phyloP scores from a whole-genome alignment of 2,329 filamentous ascomycete species.

The Teratosphaeria pseudoeucalypti region DNA sequence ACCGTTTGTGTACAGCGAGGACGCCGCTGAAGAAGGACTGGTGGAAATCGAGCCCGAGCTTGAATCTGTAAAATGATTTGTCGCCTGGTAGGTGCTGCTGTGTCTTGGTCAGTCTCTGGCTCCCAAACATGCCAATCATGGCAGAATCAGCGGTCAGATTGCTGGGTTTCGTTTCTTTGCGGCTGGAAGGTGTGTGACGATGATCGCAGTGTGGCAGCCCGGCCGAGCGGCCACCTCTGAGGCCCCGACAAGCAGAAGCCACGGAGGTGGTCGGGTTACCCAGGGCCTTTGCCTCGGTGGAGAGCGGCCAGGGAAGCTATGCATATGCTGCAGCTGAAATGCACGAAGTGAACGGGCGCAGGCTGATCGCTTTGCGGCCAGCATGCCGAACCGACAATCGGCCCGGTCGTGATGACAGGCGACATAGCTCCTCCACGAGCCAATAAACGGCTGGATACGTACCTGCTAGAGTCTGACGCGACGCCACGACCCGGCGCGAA shows the following conservation, averaged over 20 bases:
- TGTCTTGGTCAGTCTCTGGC: slow-evolving; percentile 5
- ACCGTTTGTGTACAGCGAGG: slow-evolving; percentile 32
- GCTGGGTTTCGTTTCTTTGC: not conserved
- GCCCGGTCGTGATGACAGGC: slow-evolving; percentile 1
- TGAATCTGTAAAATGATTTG: slow-evolving; percentile 44
- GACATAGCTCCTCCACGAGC: slow-evolving; percentile 3
- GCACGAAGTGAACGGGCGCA: not conserved
- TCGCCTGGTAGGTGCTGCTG: slow-evolving; percentile 39
- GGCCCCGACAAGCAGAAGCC: not conserved
- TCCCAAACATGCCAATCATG: not conserved
- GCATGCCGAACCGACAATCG: not conserved
- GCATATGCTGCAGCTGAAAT: not conserved
- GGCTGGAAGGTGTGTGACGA: not conserved
- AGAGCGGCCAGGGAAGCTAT: not conserved
- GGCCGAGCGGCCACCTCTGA: not conserved
- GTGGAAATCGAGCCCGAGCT: slow-evolving; percentile 45
- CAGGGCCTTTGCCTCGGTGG: not conserved
- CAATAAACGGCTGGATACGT: slow-evolving; percentile 33
- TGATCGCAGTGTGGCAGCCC: not conserved
- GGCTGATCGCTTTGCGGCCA: not conserved
- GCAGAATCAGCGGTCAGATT: not conserved
- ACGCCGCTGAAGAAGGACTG: slow-evolving; percentile 42
- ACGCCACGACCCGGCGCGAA: slow-evolving; percentile 43
- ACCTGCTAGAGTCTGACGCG: slow-evolving; percentile 42
- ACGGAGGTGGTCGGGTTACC: not conserved